These are phyloP conservation scores for Raddia distichophylla DNA, from an alignment of 176 grass and related monocot species.

Conservation along the genomic window DNA sequence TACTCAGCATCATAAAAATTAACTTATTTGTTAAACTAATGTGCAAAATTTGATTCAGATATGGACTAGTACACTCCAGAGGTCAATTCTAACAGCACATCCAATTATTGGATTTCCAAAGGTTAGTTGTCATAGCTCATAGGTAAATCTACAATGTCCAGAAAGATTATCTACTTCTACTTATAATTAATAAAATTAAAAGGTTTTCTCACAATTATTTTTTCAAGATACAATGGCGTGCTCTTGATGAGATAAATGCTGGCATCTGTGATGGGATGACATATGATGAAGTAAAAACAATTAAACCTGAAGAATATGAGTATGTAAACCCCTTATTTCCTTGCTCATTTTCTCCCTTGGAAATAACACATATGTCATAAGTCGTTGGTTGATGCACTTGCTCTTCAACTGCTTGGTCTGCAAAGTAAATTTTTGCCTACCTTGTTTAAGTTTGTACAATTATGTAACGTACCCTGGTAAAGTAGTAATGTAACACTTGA, in stretches of 20 bases:
- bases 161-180: slow-evolving; percentile 13
- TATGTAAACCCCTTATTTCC: slow-evolving; percentile 45
- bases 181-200: slow-evolving; percentile 30
- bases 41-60: slow-evolving; percentile 56
- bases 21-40: slow-evolving; percentile 26
- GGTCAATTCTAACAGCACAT: slow-evolving; percentile 86
- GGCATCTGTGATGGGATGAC: slow-evolving; percentile 98
- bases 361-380: slow-evolving; percentile 4
- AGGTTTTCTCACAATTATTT: slow-evolving; percentile 42
- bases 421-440: slow-evolving; percentile 7
- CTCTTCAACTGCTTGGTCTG: slow-evolving; percentile 2
- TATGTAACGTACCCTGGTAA: background rate
- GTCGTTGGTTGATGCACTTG: background rate
- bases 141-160: slow-evolving; percentile 32
- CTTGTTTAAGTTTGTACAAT: slow-evolving; percentile 5
- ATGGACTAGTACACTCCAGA: slow-evolving; percentile 99
- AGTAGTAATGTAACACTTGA: background rate
- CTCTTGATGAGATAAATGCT: slow-evolving; percentile 95
- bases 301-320: slow-evolving; percentile 94
- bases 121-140: slow-evolving; percentile 50
- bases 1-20: slow-evolving; percentile 15
- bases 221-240: slow-evolving; percentile 98
- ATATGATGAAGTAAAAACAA: slow-evolving; percentile 97
- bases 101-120: slow-evolving; percentile 97
- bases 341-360: slow-evolving; percentile 7